A percentile compares a stretch with the other conserved stretches of the same genome.
Evolutionary conservation across 805 yeast genomes (phyloP).

Genomic region (Hanseniaspora osmophila): DNA sequence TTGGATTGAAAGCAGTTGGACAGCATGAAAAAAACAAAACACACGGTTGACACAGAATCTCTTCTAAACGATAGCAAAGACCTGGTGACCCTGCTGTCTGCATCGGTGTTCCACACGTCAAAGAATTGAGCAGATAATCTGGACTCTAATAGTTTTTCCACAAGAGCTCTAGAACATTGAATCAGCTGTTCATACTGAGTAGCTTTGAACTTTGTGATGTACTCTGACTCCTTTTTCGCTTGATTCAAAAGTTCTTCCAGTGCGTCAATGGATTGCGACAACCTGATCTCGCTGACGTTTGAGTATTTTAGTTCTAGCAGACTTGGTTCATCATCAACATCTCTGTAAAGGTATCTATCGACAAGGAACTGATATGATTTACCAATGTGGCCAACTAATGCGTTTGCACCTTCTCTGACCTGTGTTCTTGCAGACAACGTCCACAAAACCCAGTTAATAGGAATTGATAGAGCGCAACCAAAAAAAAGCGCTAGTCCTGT

Average conservation of each 20-base stretch:
- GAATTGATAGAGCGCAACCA: conserved; percentile 25
- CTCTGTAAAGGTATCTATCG: conserved; percentile 36
- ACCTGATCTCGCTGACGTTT: conserved; percentile 33
- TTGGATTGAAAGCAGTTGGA: conserved; percentile 29
- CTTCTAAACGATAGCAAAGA: conserved; percentile 30
- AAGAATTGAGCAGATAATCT: conserved; percentile 35
- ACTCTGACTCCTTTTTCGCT: conserved; percentile 26
- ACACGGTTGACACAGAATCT: conserved; percentile 33
- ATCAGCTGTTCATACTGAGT: conserved; percentile 23
- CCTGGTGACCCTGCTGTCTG: conserved; percentile 24
- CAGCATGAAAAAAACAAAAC: conserved; percentile 29
- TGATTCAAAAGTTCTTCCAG: conserved; percentile 24
- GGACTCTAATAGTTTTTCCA: conserved; percentile 34
- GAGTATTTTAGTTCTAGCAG: conserved; percentile 29
- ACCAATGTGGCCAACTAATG: conserved; percentile 28
- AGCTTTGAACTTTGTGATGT: conserved; percentile 24
- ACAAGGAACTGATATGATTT: conserved; percentile 34
- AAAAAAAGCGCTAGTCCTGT: conserved; percentile 26
- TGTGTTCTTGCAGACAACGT: conserved; percentile 33
- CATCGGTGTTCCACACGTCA: conserved; percentile 31
- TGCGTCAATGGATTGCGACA: conserved; percentile 30
- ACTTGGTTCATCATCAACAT: conserved; percentile 33
- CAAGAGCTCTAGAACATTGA: conserved; percentile 25
- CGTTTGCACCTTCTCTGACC: conserved; percentile 26
- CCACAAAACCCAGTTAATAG: conserved; percentile 34